phyloP scores from a whole-genome alignment of 208 protist genomes.

The Trypanosoma conorhini region DNA sequence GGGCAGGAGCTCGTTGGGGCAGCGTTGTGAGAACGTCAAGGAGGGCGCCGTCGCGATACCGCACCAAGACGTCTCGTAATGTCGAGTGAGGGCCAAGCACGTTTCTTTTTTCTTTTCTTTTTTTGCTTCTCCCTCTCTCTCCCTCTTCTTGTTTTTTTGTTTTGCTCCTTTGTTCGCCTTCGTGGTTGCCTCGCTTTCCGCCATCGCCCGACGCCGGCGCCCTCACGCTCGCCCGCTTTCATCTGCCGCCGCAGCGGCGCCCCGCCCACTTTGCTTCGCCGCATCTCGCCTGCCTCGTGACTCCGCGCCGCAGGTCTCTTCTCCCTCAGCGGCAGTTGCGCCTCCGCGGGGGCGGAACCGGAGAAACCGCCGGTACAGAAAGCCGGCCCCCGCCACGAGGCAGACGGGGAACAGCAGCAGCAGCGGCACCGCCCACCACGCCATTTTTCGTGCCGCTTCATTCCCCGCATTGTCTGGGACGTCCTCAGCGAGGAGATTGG shows the following conservation, averaged over 20 bases:
- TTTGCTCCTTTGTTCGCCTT: too few relatives aligned
- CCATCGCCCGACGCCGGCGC: too few relatives aligned
- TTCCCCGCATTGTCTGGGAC: slow-evolving; percentile 44
- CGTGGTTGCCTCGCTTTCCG: too few relatives aligned
- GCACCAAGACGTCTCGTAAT: too few relatives aligned
- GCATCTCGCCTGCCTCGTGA: neutral
- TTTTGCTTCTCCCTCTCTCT: neutral
- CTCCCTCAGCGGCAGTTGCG: neutral
- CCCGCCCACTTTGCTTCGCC: too few relatives aligned
- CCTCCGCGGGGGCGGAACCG: neutral
- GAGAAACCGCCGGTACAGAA: slow-evolving; percentile 56
- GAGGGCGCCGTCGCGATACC: neutral
- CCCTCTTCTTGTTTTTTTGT: neutral
- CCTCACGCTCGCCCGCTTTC: neutral
- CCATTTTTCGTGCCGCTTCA: slow-evolving; percentile 35
- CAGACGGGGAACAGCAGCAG: slow-evolving; percentile 43
- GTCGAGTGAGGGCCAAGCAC: neutral
- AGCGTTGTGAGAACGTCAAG: neutral
- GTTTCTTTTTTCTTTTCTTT: neutral
- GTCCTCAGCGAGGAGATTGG: slow-evolving; percentile 22
- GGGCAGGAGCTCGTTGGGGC: neutral
- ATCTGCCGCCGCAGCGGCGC: neutral
- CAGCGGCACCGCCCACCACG: slow-evolving; percentile 52
- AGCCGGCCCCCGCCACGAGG: slow-evolving; percentile 36
- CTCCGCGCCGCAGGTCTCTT: neutral